phyloP scores from a whole-genome alignment of 2,329 filamentous ascomycete species.

The Phyllosticta ampelicida region DNA sequence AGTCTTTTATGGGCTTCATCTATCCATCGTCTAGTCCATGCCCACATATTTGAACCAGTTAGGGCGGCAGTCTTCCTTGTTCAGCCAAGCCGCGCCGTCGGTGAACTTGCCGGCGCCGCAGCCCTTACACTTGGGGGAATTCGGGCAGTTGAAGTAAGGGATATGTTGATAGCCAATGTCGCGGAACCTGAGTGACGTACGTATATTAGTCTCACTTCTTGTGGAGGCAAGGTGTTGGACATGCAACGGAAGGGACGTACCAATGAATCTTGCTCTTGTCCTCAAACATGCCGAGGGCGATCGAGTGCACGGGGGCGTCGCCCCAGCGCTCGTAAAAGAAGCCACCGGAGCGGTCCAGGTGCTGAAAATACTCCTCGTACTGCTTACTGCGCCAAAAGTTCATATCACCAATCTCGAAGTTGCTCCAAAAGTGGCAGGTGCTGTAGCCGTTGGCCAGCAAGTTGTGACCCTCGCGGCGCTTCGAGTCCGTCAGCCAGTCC shows the following conservation, averaged over 20 bases:
- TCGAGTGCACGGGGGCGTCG: slow-evolving; percentile 92
- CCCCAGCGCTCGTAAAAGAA: slow-evolving; percentile 99
- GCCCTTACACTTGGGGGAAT: slow-evolving; percentile 83
- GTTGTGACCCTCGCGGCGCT: slow-evolving; percentile 68
- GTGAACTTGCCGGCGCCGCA: slow-evolving; percentile 82
- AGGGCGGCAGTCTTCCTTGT: slow-evolving; percentile 85
- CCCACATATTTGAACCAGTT: slow-evolving; percentile 97
- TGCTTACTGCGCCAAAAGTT: slow-evolving; percentile 80
- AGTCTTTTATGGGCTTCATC: neutral
- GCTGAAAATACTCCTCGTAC: slow-evolving; percentile 94
- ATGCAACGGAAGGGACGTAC: slow-evolving; percentile 42
- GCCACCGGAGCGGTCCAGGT: slow-evolving; percentile 83
- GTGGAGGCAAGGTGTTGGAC: neutral
- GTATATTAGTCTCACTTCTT: neutral
- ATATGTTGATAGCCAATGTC: slow-evolving; percentile 98
- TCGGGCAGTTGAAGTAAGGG: slow-evolving; percentile 97
- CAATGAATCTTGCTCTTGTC: slow-evolving; percentile 87
- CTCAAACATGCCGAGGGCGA: slow-evolving; percentile 84
- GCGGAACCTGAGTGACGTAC: slow-evolving; percentile 63
- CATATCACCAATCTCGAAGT: slow-evolving; percentile 94
- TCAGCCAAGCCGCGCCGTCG: slow-evolving; percentile 74
- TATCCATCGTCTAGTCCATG: slow-evolving; percentile 46
- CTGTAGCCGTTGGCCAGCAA: slow-evolving; percentile 81
- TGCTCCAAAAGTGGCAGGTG: slow-evolving; percentile 98
- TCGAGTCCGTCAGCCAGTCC: slow-evolving; percentile 73